phyloP scores from a whole-genome alignment of 2,329 filamentous ascomycete species.

The Cytospora chrysosperma region DNA sequence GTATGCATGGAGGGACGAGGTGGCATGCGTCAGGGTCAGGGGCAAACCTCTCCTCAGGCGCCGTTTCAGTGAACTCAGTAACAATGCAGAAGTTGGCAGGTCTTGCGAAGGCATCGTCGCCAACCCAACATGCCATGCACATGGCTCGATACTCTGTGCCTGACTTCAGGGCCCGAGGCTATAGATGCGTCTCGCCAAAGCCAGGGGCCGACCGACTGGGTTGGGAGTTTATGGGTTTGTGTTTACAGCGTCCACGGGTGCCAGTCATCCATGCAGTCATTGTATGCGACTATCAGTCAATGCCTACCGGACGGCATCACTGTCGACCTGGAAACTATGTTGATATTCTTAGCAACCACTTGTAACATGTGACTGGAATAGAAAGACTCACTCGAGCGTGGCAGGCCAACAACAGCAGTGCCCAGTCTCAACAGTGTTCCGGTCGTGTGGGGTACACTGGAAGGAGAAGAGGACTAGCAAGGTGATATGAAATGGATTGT shows the following conservation, averaged over 20 bases:
- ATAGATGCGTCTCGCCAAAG: constrained; percentile 9
- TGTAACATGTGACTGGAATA: background rate
- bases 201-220: background rate
- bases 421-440: background rate
- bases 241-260: no score
- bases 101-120: background rate
- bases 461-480: constrained; percentile 3
- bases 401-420: background rate
- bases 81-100: constrained; percentile 1
- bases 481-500: background rate
- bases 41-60: constrained; percentile 8
- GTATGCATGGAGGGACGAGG: constrained; percentile 6
- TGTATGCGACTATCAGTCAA: background rate
- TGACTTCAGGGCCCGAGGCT: constrained; percentile 6
- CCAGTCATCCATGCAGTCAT: background rate
- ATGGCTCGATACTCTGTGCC: constrained; percentile 5
- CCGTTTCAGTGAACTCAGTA: constrained; percentile 20
- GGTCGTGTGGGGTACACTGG: background rate
- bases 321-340: background rate
- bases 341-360: background rate
- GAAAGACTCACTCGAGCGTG: background rate
- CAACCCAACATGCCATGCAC: background rate
- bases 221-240: background rate
- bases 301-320: background rate
- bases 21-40: constrained; percentile 20